These are phyloP conservation scores for Lachancea nothofagi DNA, from an alignment of 805 yeast genomes.

Conservation along the genomic window DNA sequence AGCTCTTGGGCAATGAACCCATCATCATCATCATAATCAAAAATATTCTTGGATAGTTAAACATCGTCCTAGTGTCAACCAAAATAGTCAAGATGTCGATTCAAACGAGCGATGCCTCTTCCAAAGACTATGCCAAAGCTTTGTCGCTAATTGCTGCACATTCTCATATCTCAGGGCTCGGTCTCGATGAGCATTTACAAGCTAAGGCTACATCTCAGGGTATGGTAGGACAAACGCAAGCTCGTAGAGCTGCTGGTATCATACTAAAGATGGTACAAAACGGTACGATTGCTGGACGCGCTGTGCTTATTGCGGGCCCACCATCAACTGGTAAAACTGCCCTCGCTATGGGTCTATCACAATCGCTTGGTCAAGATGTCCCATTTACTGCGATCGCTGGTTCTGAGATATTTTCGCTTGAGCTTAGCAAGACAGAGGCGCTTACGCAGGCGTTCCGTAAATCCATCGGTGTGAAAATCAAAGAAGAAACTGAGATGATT, in stretches of 20 bases:
- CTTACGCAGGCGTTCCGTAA: conserved; percentile 94
- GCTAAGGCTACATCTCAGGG: conserved; percentile 85
- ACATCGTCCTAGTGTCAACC: no score
- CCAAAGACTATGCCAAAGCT: conserved; percentile 46
- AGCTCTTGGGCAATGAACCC: no score
- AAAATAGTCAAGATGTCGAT: conserved; percentile 31
- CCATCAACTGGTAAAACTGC: conserved; percentile 99
- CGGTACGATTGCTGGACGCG: conserved; percentile 94
- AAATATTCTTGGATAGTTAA: no score
- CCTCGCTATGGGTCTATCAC: conserved; percentile 87
- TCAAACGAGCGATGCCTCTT: conserved; percentile 34
- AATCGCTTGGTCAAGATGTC: conserved; percentile 60
- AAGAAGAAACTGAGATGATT: conserved; percentile 93
- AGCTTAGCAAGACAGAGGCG: conserved; percentile 91
- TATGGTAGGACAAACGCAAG: conserved; percentile 94
- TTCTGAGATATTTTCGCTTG: conserved; percentile 86
- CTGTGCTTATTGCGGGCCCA: conserved; percentile 93
- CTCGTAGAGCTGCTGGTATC: conserved; percentile 94
- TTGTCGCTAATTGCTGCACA: conserved; percentile 92
- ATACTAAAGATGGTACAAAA: conserved; percentile 89
- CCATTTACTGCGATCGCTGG: conserved; percentile 96
- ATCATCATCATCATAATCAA: no score
- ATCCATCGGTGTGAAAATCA: conserved; percentile 90
- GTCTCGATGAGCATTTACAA: conserved; percentile 84
- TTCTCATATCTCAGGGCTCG: conserved; percentile 93